Conservation (phyloP, 1,139 yeast species). For the Hemisphaericaspora xylanilytica region DNA sequence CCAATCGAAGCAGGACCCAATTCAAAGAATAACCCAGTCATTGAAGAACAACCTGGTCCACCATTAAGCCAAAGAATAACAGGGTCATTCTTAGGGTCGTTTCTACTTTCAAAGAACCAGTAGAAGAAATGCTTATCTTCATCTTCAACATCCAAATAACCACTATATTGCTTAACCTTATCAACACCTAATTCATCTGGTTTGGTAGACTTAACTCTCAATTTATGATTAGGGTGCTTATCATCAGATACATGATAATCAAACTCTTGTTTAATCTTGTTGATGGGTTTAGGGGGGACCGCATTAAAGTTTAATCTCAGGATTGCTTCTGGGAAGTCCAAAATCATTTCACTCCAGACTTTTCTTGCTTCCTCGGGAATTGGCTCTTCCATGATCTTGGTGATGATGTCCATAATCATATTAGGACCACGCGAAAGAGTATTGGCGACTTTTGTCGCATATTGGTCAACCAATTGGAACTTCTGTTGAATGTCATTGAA, state of each 20-base stretch:
- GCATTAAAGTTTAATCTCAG: conserved; percentile 48
- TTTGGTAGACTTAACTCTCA: conserved; percentile 54
- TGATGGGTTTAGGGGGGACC: conserved; percentile 43
- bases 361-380: conserved; percentile 47
- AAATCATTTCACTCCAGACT: conserved; percentile 61
- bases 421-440: conserved; percentile 17
- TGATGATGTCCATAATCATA: conserved; percentile 28
- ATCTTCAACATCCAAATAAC: conserved; percentile 81
- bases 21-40: conserved; percentile 44
- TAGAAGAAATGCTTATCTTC: conserved; percentile 71
- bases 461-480: conserved; percentile 19
- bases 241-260: conserved; percentile 52
- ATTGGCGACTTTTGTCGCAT: conserved; percentile 18
- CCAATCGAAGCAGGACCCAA: conserved; percentile 43
- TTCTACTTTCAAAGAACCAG: conserved; percentile 46
- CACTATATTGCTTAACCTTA: conserved; percentile 76
- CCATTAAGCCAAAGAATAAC: conserved; percentile 48
- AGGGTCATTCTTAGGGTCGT: conserved; percentile 45
- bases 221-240: conserved; percentile 51
- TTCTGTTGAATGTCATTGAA: conserved; percentile 27
- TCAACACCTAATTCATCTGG: conserved; percentile 72
- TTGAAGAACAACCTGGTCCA: conserved; percentile 47
- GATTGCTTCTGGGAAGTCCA: conserved; percentile 54
- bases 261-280: conserved; percentile 37
- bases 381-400: conserved; percentile 45